Percentiles rank a stretch among this genome's conserved stretches.
Evolutionary conservation across 345 rosid species (phyloP).

Genomic region (Turritis glabra): DNA sequence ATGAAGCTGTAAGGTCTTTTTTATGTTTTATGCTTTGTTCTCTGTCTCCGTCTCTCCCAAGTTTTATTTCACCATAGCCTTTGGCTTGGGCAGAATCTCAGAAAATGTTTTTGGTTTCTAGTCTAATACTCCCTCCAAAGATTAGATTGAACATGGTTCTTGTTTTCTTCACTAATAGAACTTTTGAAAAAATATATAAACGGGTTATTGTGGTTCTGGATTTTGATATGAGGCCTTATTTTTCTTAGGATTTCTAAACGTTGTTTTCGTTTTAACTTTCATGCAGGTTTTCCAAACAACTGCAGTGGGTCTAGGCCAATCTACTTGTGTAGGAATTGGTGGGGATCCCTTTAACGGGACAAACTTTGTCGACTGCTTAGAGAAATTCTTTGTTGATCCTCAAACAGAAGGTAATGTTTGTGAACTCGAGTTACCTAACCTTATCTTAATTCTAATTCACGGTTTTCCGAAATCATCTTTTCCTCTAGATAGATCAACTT

Average conservation of each 20-base stretch:
- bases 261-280: background rate
- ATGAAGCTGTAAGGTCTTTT: conserved; percentile 82
- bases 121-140: background rate
- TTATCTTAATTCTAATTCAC: background rate
- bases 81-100: background rate
- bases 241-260: background rate
- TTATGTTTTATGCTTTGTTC: conserved; percentile 11
- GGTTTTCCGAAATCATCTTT: background rate
- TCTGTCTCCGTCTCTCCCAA: background rate
- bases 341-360: conserved; percentile 99
- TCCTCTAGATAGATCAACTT: background rate
- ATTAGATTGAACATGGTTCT: background rate
- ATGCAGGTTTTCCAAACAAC: conserved; percentile 96
- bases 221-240: background rate
- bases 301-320: conserved; percentile 92
- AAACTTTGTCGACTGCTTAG: conserved; percentile 87
- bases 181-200: background rate
- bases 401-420: conserved; percentile 84
- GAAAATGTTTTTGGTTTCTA: background rate
- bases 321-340: conserved; percentile 95
- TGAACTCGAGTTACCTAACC: background rate
- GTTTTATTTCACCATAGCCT: background rate
- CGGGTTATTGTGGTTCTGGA: background rate
- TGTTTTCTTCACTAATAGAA: background rate
- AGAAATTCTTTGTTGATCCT: conserved; percentile 79